phyloP scores from a whole-genome alignment of 371 early-diverging fungal species.

The Furculomyces boomerangus region DNA sequence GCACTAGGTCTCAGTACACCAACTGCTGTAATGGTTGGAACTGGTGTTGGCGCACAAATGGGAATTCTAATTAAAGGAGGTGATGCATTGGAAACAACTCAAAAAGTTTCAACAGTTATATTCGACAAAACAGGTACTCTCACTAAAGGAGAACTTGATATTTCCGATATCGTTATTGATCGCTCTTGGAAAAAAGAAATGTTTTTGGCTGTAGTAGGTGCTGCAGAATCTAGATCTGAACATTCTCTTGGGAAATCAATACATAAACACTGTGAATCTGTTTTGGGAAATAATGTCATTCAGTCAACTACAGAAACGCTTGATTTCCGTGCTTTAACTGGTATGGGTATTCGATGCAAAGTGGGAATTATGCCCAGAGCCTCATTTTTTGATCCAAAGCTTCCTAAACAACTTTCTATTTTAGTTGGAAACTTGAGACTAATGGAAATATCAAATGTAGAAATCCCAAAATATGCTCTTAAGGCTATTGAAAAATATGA shows the following conservation, averaged over 20 bases:
- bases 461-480: constrained; percentile 14
- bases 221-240: constrained; percentile 68
- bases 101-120: constrained; percentile 60
- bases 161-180: constrained; percentile 27
- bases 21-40: constrained; percentile 97
- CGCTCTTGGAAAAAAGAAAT: constrained; percentile 14
- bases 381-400: constrained; percentile 4
- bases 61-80: constrained; percentile 82
- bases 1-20: constrained; percentile 90
- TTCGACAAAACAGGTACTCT: constrained; percentile 97
- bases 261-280: constrained; percentile 31
- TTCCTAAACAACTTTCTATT: constrained; percentile 17
- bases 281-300: constrained; percentile 17
- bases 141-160: constrained; percentile 64
- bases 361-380: constrained; percentile 14
- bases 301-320: constrained; percentile 4
- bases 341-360: constrained; percentile 53
- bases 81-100: constrained; percentile 61
- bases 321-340: constrained; percentile 52
- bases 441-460: constrained; percentile 22
- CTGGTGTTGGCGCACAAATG: constrained; percentile 85
- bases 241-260: constrained; percentile 78
- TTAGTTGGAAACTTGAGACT: constrained; percentile 57
- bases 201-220: constrained; percentile 41
- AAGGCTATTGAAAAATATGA: constrained; percentile 4